Conservation (phyloP, 1,284 basidiomycete species). For the Ustanciosporium gigantosporum region DNA sequence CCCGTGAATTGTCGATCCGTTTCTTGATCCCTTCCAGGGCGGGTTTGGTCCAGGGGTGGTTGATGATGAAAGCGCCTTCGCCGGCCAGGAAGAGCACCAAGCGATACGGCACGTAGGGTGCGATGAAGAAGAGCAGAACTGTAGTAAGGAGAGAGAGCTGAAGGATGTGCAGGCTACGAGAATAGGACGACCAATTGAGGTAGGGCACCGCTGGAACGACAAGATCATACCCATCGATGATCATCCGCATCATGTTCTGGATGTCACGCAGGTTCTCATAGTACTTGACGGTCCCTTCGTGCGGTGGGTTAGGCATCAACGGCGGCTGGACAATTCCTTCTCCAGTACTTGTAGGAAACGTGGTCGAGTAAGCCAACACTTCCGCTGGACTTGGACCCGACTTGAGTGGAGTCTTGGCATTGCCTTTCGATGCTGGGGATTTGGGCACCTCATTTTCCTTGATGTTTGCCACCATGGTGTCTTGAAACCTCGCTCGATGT, state of each 20-base stretch:
- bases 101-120: constrained; percentile 53
- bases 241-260: constrained; percentile 61
- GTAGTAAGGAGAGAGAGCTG: constrained; percentile 51
- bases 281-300: constrained; percentile 56
- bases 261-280: constrained; percentile 60
- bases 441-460: constrained; percentile 19
- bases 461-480: constrained; percentile 29
- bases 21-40: constrained; percentile 40
- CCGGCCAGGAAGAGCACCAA: constrained; percentile 52
- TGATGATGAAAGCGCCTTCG: constrained; percentile 52
- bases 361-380: constrained; percentile 17
- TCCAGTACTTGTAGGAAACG: constrained; percentile 24
- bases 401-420: neutral
- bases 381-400: constrained; percentile 9
- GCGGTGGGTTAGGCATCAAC: constrained; percentile 52
- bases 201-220: constrained; percentile 54
- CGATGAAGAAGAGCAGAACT: constrained; percentile 50
- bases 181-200: constrained; percentile 60
- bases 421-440: constrained; percentile 17
- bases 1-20: constrained; percentile 20
- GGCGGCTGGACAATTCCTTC: constrained; percentile 34
- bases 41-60: constrained; percentile 58
- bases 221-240: constrained; percentile 57
- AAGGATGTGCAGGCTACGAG: constrained; percentile 52
- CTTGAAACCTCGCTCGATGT: constrained; percentile 43